Evolutionary conservation across 2,329 filamentous ascomycete genomes (phyloP).

Genomic region (Cladosporium phlei): DNA sequence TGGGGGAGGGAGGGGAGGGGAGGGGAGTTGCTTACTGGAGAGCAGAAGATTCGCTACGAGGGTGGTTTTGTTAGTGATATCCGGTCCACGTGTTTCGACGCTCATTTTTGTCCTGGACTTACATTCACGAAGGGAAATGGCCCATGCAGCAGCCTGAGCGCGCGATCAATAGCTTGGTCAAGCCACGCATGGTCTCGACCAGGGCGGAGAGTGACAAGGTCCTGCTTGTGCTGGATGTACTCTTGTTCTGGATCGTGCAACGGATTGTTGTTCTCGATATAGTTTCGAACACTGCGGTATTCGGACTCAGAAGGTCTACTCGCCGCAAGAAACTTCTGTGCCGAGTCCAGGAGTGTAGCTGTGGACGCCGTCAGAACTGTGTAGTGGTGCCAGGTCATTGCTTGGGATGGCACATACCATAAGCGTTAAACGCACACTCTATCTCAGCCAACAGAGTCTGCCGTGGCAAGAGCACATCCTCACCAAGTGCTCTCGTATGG

Average conservation of each 20-base stretch:
- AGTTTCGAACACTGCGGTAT: not conserved
- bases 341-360: not conserved
- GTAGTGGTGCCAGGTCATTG: not conserved
- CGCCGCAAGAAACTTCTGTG: not conserved
- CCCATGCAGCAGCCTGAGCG: constrained; percentile 15
- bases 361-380: not conserved
- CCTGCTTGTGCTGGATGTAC: constrained; percentile 37
- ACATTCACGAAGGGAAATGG: constrained; percentile 6
- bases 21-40: not conserved
- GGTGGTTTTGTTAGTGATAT: not conserved
- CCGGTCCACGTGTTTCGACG: no score
- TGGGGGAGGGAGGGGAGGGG: not conserved
- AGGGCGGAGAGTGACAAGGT: constrained; percentile 36
- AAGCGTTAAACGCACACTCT: constrained; percentile 14
- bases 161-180: constrained; percentile 32
- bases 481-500: constrained; percentile 15
- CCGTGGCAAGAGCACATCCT: not conserved
- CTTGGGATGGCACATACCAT: constrained; percentile 6
- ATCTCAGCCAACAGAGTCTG: constrained; percentile 8
- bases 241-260: constrained; percentile 23
- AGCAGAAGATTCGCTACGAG: constrained; percentile 8
- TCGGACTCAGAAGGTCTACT: not conserved
- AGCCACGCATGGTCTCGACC: constrained; percentile 40
- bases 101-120: not conserved
- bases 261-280: constrained; percentile 21